Conservation (phyloP, 2,329 filamentous ascomycete genomes). For the Curvularia verruculosa region DNA sequence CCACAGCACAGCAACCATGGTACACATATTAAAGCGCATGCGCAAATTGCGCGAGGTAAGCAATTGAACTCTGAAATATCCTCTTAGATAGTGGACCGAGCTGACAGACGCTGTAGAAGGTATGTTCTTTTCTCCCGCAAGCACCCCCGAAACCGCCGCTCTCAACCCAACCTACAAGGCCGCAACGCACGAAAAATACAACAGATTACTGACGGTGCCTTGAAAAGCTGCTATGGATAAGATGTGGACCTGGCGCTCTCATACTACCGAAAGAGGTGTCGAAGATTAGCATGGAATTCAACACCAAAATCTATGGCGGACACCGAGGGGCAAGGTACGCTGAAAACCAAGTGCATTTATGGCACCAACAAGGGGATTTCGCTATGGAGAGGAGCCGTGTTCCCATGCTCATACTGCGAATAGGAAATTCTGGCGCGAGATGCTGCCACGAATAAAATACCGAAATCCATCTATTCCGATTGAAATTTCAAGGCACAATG, state of each 20-base stretch:
- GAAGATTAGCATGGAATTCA: constrained; percentile 77
- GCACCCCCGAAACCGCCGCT: constrained; percentile 25
- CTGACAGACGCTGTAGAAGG: constrained; percentile 42
- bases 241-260: constrained; percentile 82
- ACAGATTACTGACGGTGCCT: constrained; percentile 10
- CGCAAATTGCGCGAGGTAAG: constrained; percentile 74
- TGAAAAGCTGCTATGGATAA: constrained; percentile 71
- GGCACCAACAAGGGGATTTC: neutral
- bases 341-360: neutral
- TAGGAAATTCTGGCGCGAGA: constrained; percentile 87
- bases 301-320: constrained; percentile 64
- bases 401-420: constrained; percentile 1
- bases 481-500: constrained; percentile 72
- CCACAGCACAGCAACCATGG: constrained; percentile 52
- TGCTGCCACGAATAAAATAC: constrained; percentile 87
- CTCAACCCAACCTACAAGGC: neutral
- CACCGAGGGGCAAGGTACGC: constrained; percentile 74
- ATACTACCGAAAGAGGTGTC: constrained; percentile 77
- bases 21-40: constrained; percentile 70
- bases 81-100: constrained; percentile 5
- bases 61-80: constrained; percentile 20
- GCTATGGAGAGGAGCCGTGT: neutral
- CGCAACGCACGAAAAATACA: neutral
- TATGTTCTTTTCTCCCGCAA: constrained; percentile 27
- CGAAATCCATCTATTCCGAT: constrained; percentile 88